Evolutionary conservation across 2,329 filamentous ascomycete genomes (phyloP).

Genomic region (Bipolaris oryzae): DNA sequence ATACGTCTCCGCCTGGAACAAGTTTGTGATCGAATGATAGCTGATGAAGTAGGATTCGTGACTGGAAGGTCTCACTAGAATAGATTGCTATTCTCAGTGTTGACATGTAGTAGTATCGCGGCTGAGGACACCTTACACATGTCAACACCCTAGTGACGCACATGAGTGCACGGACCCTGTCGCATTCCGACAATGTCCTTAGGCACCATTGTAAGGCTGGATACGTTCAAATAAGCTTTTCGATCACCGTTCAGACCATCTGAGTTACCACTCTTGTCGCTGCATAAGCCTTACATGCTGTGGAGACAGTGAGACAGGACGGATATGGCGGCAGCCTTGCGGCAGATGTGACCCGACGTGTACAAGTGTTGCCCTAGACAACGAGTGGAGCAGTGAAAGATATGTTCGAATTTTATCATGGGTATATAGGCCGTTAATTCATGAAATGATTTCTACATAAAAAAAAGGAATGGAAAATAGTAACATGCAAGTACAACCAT

Average conservation of each 20-base stretch:
- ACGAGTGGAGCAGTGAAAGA: background rate
- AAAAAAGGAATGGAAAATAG: background rate
- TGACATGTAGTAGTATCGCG: background rate
- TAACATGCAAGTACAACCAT: background rate
- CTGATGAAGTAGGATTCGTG: background rate
- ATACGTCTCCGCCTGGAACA: background rate
- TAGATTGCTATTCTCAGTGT: background rate
- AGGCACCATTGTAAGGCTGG: background rate
- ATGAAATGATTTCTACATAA: background rate
- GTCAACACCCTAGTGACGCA: conserved; percentile 1
- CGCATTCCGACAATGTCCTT: background rate
- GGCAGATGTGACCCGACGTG: too few species aligned
- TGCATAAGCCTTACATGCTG: background rate
- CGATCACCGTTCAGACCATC: background rate
- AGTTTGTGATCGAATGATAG: background rate
- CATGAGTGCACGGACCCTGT: conserved; percentile 3
- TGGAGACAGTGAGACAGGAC: background rate
- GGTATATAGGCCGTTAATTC: background rate
- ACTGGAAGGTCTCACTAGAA: background rate
- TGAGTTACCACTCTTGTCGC: background rate
- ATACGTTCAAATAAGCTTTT: conserved; percentile 8
- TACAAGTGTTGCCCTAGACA: background rate
- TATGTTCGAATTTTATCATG: background rate
- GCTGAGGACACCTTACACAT: background rate
- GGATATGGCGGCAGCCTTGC: background rate